Conservation (phyloP, 2,329 filamentous ascomycete species). For the Helotiales sp. region DNA sequence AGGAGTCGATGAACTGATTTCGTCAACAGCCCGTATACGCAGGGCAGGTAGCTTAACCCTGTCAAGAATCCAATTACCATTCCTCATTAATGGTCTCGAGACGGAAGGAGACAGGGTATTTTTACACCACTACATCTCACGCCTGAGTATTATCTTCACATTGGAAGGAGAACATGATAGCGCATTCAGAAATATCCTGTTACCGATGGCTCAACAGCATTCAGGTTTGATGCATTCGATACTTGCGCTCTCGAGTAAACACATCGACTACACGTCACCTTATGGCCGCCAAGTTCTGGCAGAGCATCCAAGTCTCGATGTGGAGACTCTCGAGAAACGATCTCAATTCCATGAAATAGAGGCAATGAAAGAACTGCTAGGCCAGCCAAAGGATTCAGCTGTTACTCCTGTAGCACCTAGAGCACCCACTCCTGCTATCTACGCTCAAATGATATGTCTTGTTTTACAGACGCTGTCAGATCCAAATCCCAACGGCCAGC, state of each 20-base stretch:
- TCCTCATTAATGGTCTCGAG: constrained; percentile 81
- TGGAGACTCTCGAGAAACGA: constrained; percentile 54
- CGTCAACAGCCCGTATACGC: constrained; percentile 53
- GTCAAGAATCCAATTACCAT: constrained; percentile 61
- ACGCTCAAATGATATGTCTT: constrained; percentile 67
- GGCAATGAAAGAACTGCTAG: constrained; percentile 58
- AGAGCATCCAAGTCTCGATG: constrained; percentile 54
- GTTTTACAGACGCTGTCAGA: constrained; percentile 63
- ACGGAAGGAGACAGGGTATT: constrained; percentile 79
- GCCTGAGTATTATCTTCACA: constrained; percentile 80
- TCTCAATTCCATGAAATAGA: constrained; percentile 61
- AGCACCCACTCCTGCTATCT: constrained; percentile 52
- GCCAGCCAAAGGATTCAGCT: constrained; percentile 54
- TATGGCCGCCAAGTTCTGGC: constrained; percentile 59
- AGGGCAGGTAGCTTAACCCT: constrained; percentile 49
- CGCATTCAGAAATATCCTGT: constrained; percentile 82
- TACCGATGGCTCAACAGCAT: constrained; percentile 81
- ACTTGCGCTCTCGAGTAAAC: constrained; percentile 80
- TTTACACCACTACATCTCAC: constrained; percentile 80
- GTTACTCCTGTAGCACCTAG: background rate
- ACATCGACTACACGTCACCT: constrained; percentile 65
- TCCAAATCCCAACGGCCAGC: constrained; percentile 66
- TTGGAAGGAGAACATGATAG: constrained; percentile 79
- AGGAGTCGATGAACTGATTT: constrained; percentile 37
- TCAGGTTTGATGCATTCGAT: constrained; percentile 89